Conservation (phyloP, 2,329 filamentous ascomycete genomes). For the Raffaelea albimanens region DNA sequence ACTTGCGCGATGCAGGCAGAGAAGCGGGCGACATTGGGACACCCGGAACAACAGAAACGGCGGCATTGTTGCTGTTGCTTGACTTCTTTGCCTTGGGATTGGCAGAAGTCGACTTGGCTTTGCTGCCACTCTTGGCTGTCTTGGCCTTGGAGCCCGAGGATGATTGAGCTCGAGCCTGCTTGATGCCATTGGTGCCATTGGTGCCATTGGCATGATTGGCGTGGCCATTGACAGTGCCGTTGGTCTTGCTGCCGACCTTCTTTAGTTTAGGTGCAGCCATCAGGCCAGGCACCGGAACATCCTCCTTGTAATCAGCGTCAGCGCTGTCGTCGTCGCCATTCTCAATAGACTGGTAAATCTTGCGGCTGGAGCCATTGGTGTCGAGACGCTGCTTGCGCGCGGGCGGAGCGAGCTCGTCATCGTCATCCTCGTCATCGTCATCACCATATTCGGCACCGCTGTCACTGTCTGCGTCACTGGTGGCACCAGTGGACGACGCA, state of each 20-base stretch:
- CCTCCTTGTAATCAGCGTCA: constrained; percentile 43
- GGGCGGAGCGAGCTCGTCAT: constrained; percentile 27
- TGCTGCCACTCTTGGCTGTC: constrained; percentile 22
- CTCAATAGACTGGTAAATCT: constrained; percentile 41
- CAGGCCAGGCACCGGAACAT: constrained; percentile 18
- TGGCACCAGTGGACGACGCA: constrained; percentile 76
- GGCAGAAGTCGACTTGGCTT: constrained; percentile 38
- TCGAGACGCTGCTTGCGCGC: constrained; percentile 50
- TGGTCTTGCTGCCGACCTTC: constrained; percentile 24
- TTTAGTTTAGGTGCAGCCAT: constrained; percentile 32
- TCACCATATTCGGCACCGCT: constrained; percentile 47
- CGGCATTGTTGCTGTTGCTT: not conserved
- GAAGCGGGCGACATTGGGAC: constrained; percentile 54
- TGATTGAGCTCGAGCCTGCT: constrained; percentile 19
- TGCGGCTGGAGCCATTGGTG: constrained; percentile 29
- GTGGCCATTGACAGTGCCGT: constrained; percentile 24
- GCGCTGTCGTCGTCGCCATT: constrained; percentile 45
- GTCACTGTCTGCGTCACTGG: constrained; percentile 65
- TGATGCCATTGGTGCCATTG: constrained; percentile 20
- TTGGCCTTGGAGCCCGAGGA: constrained; percentile 38
- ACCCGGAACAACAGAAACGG: not conserved
- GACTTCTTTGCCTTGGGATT: constrained; percentile 33
- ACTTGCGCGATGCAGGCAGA: constrained; percentile 65
- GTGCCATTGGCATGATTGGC: constrained; percentile 24
- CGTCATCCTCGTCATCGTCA: constrained; percentile 46